A percentile compares a stretch with the other conserved stretches of the same genome.
Conservation (phyloP, 257 asterid genomes). For the Solanum tarijense region DNA sequence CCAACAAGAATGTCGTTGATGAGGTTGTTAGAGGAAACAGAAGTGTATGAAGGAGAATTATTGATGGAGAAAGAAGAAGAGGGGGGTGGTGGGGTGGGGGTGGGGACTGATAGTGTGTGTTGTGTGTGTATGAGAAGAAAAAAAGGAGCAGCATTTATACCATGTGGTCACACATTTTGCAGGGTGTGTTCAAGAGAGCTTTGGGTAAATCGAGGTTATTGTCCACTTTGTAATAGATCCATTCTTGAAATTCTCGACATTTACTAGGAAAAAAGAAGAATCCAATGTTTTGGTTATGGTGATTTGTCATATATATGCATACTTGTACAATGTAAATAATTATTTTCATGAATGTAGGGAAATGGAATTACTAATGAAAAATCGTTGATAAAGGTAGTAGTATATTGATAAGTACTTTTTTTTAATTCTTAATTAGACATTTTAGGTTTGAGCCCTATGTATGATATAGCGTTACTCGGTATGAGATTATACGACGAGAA, state of each 20-base stretch:
- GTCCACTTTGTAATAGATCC: conserved; percentile 85
- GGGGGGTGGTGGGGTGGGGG: not conserved
- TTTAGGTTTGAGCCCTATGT: not conserved
- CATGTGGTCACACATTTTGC: conserved; percentile 97
- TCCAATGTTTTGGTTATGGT: not conserved
- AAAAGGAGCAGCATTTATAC: conserved; percentile 90
- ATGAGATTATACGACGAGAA: fast-evolving
- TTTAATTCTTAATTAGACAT: not conserved
- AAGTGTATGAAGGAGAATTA: conserved; percentile 32
- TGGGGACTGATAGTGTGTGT: conserved; percentile 52
- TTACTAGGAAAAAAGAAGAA: conserved; percentile 21
- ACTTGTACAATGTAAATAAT: not conserved
- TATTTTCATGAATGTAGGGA: not conserved
- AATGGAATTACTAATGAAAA: not conserved
- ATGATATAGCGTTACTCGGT: not conserved
- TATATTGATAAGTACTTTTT: not conserved
- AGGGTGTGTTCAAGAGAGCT: conserved; percentile 81
- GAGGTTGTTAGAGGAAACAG: conserved; percentile 71
- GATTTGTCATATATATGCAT: not conserved
- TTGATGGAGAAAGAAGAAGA: not conserved
- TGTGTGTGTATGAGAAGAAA: conserved; percentile 96
- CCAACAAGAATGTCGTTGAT: conserved; percentile 66
- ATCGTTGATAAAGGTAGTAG: no score
- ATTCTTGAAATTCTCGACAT: conserved; percentile 77
- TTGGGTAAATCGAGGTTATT: conserved; percentile 79